Conservation (phyloP, 257 asterid genomes). For the Fraxinus cuspidata region DNA sequence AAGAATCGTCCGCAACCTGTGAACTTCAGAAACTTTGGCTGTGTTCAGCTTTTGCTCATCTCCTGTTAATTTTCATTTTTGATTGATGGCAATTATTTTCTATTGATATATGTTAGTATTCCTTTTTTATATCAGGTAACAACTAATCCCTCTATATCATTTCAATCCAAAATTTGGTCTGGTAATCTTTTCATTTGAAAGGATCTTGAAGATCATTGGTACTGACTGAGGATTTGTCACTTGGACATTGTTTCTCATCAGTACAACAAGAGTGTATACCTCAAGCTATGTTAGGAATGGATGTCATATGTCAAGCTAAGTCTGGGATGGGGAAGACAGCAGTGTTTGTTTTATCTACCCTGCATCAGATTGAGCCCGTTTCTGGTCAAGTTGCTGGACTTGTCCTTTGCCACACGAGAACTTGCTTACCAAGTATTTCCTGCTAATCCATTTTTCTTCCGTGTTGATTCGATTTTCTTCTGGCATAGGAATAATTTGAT, state of each 20-base stretch:
- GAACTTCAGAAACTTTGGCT: background rate
- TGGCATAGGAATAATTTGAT: background rate
- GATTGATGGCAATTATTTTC: background rate
- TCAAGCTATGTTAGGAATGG: conserved; percentile 86
- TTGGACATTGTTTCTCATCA: conserved; percentile 61
- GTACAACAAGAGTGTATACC: conserved; percentile 93
- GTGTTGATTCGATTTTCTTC: background rate
- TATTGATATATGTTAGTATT: background rate
- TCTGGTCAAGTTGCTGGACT: conserved; percentile 77
- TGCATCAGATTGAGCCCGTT: conserved; percentile 82
- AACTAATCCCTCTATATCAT: conserved; percentile 27
- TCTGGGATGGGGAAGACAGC: conserved; percentile 94
- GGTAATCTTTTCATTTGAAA: conserved; percentile 47
- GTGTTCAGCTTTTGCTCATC: background rate
- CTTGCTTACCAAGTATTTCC: conserved; percentile 67
- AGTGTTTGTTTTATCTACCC: conserved; percentile 70
- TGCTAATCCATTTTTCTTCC: conserved; percentile 9
- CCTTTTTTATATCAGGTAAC: conserved; percentile 32
- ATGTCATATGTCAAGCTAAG: conserved; percentile 87
- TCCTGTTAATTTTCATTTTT: background rate
- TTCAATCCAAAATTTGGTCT: conserved; percentile 41
- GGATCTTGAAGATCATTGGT: conserved; percentile 23
- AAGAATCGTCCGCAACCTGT: background rate
- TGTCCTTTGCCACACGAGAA: conserved; percentile 77
- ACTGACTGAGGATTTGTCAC: conserved; percentile 52